A percentile compares a stretch with the other conserved stretches of the same genome.
phyloP scores from a whole-genome alignment of 345 rosid genomes.

The Cardamine resedifolia region DNA sequence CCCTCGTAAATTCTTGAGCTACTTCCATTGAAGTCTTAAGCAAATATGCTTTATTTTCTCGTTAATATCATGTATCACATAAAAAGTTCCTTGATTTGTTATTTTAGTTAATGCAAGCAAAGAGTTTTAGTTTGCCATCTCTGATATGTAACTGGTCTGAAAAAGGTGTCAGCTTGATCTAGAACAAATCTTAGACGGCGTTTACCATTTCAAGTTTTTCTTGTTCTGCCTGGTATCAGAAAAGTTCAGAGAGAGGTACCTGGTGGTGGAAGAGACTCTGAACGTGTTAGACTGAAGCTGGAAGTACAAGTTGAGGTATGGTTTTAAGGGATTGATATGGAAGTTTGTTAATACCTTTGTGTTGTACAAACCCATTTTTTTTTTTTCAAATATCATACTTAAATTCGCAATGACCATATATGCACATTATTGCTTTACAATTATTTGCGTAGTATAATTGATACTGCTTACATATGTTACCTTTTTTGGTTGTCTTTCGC shows the following conservation, averaged over 20 bases:
- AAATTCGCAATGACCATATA: background rate
- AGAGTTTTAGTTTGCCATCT: background rate
- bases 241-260: too few relatives aligned
- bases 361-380: background rate
- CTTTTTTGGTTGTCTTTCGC: background rate
- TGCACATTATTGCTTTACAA: background rate
- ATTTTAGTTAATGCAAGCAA: background rate
- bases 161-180: slow-evolving; percentile 3
- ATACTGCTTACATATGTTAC: slow-evolving; percentile 9
- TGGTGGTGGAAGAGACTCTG: too few relatives aligned
- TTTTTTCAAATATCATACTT: background rate
- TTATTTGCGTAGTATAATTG: background rate
- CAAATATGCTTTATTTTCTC: background rate
- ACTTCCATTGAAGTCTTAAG: background rate
- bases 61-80: slow-evolving; percentile 5
- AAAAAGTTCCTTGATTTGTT: background rate
- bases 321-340: background rate
- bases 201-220: background rate
- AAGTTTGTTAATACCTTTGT: background rate
- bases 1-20: background rate
- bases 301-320: too few relatives aligned
- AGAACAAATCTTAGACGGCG: background rate
- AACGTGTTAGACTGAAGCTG: too few relatives aligned
- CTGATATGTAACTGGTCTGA: background rate
- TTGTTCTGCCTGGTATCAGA: slow-evolving; percentile 27